These are phyloP conservation scores for Amaranthus tricolor DNA, from an alignment of 179 eudicot species.

Conservation along the genomic window DNA sequence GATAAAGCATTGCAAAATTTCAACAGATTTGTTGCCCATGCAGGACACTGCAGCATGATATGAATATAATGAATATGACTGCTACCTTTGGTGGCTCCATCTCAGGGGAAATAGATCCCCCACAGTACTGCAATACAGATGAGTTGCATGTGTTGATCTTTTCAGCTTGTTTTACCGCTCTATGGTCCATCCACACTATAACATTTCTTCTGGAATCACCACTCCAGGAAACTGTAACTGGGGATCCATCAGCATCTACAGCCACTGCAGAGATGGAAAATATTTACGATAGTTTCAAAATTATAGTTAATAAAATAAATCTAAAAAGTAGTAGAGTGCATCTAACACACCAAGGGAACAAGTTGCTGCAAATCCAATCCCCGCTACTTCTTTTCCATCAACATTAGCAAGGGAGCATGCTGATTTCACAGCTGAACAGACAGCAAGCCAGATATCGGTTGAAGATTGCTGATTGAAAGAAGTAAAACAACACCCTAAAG, in stretches of 20 bases:
- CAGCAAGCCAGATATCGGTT: conserved; percentile 97
- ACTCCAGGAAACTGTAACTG: conserved; percentile 95
- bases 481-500: conserved; percentile 9
- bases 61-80: conserved; percentile 13
- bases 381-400: conserved; percentile 66
- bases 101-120: conserved; percentile 95
- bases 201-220: conserved; percentile 96
- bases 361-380: conserved; percentile 97
- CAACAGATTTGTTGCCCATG: neutral
- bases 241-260: conserved; percentile 85
- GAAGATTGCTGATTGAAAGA: conserved; percentile 81
- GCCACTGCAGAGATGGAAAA: conserved; percentile 61
- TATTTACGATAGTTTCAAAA: neutral
- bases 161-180: conserved; percentile 98
- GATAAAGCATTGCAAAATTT: neutral
- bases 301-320: neutral
- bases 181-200: conserved; percentile 99
- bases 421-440: conserved; percentile 87
- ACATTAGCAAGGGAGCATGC: conserved; percentile 79
- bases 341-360: conserved; percentile 88
- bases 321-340: neutral
- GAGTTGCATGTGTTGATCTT: conserved; percentile 81
- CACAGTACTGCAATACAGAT: conserved; percentile 92
- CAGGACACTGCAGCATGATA: neutral
- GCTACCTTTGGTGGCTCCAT: conserved; percentile 98